These are phyloP conservation scores for Solanum etuberosum DNA, from an alignment of 257 asterid species.

Conservation along the genomic window DNA sequence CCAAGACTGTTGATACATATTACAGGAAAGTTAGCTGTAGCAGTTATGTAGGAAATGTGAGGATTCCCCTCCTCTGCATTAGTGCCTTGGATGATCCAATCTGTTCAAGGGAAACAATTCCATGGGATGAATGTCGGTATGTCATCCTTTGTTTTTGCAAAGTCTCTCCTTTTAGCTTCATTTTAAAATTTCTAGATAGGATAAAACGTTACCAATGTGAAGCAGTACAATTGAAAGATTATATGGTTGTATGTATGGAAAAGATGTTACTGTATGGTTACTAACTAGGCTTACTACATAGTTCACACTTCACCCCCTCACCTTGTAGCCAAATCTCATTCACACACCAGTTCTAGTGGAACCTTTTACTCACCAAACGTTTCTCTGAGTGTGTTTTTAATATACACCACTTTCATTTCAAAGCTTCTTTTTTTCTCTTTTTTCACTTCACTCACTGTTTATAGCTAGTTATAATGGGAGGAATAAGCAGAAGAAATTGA, in stretches of 20 bases:
- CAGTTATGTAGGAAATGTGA: slow-evolving; percentile 50
- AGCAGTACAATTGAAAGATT: neutral
- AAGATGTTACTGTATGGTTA: neutral
- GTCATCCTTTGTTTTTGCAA: neutral
- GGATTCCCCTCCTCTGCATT: slow-evolving; percentile 82
- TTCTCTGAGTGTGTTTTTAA: neutral
- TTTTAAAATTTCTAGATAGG: neutral
- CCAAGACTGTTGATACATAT: slow-evolving; percentile 76
- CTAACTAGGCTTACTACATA: neutral
- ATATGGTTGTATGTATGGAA: neutral
- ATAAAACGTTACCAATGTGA: neutral
- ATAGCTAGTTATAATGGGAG: neutral
- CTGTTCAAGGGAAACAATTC: slow-evolving; percentile 84
- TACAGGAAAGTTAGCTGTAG: slow-evolving; percentile 72
- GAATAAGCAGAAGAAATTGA: neutral
- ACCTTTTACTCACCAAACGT: neutral
- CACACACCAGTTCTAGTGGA: neutral
- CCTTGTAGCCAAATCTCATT: neutral
- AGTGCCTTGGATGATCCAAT: slow-evolving; percentile 85
- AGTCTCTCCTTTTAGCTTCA: neutral
- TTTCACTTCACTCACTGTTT: neutral
- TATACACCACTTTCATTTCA: neutral
- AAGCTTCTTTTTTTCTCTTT: neutral
- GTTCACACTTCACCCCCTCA: neutral
- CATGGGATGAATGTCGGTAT: slow-evolving; percentile 88